Conservation (phyloP, 1,284 basidiomycete genomes). For the Pseudozyma pruni region DNA sequence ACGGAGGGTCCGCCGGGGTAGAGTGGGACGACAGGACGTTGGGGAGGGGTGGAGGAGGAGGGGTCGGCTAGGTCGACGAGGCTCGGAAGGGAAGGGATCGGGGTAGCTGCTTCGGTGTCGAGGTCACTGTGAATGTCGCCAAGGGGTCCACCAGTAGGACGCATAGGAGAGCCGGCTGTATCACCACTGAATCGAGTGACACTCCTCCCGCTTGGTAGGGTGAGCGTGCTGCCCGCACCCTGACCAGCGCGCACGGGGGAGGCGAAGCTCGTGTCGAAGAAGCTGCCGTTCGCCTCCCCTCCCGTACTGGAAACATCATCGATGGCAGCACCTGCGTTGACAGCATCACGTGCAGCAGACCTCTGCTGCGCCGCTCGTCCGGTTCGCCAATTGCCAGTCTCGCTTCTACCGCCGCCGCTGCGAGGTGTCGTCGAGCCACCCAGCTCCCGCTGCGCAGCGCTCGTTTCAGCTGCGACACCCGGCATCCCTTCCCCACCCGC, state of each 20-base stretch:
- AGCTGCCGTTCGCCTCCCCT: conserved; percentile 21
- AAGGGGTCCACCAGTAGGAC: no score
- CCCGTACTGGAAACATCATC: conserved; percentile 3
- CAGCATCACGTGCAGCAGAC: conserved; percentile 9
- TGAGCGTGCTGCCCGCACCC: conserved; percentile 26
- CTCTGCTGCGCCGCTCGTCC: conserved; percentile 6
- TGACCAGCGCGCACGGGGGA: conserved; percentile 31
- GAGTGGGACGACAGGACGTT: conserved; percentile 13
- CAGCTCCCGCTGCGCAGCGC: conserved; percentile 5
- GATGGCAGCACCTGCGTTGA: neutral
- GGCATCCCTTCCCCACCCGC: conserved; percentile 6
- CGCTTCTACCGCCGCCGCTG: conserved; percentile 4
- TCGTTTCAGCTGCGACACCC: neutral
- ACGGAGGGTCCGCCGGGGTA: conserved; percentile 36
- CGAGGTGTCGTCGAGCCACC: conserved; percentile 11
- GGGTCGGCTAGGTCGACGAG: conserved; percentile 4
- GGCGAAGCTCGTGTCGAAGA: conserved; percentile 34
- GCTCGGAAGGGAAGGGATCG: conserved; percentile 2
- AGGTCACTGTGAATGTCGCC: neutral
- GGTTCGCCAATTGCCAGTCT: neutral
- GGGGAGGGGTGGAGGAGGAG: neutral
- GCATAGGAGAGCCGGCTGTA: conserved; percentile 3
- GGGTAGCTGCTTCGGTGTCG: neutral
- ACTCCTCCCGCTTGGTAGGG: conserved; percentile 29
- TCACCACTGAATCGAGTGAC: conserved; percentile 23